phyloP scores from a whole-genome alignment of 1,139 yeast species.

The Debaryomycetaceae sp. region DNA sequence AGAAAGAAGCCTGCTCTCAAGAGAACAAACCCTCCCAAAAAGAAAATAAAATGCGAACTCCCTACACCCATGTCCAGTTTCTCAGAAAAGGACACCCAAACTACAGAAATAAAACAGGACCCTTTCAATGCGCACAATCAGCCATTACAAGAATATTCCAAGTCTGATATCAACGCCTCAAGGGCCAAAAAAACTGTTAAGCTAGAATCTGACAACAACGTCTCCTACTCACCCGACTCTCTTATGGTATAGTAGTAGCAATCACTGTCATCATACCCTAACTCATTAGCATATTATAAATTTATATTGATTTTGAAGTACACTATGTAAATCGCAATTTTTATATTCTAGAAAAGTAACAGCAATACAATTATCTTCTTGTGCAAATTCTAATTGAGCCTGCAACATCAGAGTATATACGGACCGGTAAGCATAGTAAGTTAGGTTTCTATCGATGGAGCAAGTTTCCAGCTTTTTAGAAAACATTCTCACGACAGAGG shows the following conservation, averaged over 20 bases:
- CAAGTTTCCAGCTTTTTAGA: conserved; percentile 29
- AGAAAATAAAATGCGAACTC: conserved; percentile 13
- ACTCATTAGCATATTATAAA: not conserved
- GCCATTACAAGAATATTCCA: not conserved
- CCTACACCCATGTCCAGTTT: conserved; percentile 23
- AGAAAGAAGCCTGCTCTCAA: conserved; percentile 15
- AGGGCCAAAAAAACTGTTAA: not conserved
- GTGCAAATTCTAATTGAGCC: not conserved
- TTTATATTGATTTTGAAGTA: not conserved
- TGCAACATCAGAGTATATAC: not conserved
- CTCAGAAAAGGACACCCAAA: conserved; percentile 5
- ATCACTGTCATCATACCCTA: not conserved
- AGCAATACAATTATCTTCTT: not conserved
- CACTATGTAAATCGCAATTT: not conserved
- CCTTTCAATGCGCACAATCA: not conserved
- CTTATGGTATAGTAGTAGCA: not conserved
- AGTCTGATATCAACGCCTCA: not conserved
- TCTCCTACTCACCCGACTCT: not conserved
- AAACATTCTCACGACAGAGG: conserved; percentile 12
- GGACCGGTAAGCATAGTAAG: too few species aligned
- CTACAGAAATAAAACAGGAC: not conserved
- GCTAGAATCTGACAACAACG: not conserved
- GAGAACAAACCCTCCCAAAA: conserved; percentile 9
- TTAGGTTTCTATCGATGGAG: conserved; percentile 20
- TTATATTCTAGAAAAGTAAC: not conserved